These are phyloP conservation scores for Fusarium domesticum DNA, from an alignment of 2,329 filamentous ascomycete species.

Conservation along the genomic window DNA sequence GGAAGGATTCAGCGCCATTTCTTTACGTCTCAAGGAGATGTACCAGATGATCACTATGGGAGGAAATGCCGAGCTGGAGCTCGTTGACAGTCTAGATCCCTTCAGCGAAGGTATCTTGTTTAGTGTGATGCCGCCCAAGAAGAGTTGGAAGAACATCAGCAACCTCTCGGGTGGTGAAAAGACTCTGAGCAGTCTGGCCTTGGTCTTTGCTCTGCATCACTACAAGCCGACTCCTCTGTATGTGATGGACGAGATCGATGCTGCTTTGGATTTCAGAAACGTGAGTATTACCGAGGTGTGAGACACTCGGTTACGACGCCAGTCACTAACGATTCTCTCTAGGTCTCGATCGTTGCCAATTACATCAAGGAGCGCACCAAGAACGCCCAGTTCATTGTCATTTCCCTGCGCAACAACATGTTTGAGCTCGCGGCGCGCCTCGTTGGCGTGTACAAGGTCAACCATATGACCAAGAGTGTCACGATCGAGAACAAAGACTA, in stretches of 20 bases:
- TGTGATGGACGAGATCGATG: constrained; percentile 99
- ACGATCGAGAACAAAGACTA: constrained; percentile 84
- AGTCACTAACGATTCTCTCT: constrained; percentile 20
- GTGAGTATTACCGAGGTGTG: constrained; percentile 54
- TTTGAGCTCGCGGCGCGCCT: constrained; percentile 95
- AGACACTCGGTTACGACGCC: constrained; percentile 26
- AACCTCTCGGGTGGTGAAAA: constrained; percentile 97
- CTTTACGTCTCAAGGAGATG: constrained; percentile 95
- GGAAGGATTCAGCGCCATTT: constrained; percentile 94
- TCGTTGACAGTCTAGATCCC: constrained; percentile 92
- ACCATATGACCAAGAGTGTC: constrained; percentile 95
- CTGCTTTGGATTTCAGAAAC: constrained; percentile 94
- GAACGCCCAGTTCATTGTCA: constrained; percentile 99
- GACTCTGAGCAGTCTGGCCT: constrained; percentile 84
- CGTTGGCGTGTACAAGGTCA: constrained; percentile 98
- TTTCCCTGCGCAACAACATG: constrained; percentile 98
- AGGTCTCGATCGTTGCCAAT: constrained; percentile 96
- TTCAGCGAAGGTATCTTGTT: constrained; percentile 97
- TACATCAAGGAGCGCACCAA: constrained; percentile 99
- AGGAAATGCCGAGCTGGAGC: constrained; percentile 93
- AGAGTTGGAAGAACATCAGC: constrained; percentile 99
- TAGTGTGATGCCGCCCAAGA: constrained; percentile 98
- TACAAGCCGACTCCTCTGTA: constrained; percentile 97
- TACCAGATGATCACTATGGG: constrained; percentile 99
- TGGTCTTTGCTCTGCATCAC: constrained; percentile 97